These are phyloP conservation scores for Talaromyces sp. DNA, from an alignment of 2,329 filamentous ascomycete genomes.

Conservation along the genomic window DNA sequence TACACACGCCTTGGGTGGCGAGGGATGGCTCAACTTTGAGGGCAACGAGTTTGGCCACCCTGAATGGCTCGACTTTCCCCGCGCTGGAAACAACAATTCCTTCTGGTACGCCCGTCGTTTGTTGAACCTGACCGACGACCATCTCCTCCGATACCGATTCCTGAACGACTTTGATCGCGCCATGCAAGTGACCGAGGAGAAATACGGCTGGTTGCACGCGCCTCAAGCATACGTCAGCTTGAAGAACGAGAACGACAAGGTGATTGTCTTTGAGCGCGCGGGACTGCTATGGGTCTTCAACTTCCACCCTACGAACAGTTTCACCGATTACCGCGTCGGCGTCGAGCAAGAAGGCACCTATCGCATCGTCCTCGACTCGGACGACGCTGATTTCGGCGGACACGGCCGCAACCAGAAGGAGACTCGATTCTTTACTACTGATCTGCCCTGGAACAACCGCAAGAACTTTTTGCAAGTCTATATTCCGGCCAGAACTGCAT, in stretches of 20 bases:
- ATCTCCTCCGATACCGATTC: conserved; percentile 79
- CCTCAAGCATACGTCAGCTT: conserved; percentile 87
- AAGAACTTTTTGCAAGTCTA: conserved; percentile 93
- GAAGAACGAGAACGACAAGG: conserved; percentile 91
- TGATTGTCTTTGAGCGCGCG: conserved; percentile 90
- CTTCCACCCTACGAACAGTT: conserved; percentile 81
- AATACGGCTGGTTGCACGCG: conserved; percentile 85
- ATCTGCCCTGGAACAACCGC: conserved; percentile 82
- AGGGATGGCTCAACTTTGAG: conserved; percentile 97
- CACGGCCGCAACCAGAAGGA: conserved; percentile 70
- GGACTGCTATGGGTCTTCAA: conserved; percentile 94
- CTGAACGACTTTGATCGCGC: conserved; percentile 89
- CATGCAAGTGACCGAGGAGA: conserved; percentile 84
- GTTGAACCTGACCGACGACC: conserved; percentile 85
- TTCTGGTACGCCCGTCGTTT: conserved; percentile 94
- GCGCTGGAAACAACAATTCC: conserved; percentile 85
- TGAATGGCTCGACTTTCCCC: conserved; percentile 97
- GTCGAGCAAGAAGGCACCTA: conserved; percentile 83
- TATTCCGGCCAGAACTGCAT: conserved; percentile 74
- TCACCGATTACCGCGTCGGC: conserved; percentile 87
- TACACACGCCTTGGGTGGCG: conserved; percentile 85
- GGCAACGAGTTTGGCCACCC: conserved; percentile 98
- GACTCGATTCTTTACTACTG: conserved; percentile 89
- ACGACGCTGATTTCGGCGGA: conserved; percentile 73
- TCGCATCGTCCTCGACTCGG: conserved; percentile 76